phyloP scores from a whole-genome alignment of 192 early-diverging fungal species.

The Tieghemiomyces parasiticus region DNA sequence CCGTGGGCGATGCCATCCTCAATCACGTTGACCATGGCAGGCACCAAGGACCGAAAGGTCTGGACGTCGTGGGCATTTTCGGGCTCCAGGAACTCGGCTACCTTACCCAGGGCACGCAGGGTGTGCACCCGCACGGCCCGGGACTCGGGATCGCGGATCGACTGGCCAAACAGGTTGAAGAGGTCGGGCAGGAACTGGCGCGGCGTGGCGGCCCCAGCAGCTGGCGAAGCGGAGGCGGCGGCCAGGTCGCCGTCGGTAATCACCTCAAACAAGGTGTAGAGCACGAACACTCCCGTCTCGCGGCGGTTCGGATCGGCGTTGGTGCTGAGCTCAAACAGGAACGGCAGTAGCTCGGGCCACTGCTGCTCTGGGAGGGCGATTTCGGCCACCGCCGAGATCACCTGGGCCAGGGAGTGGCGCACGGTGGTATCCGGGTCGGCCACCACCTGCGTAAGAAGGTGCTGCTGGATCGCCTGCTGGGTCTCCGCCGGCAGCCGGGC shows the following conservation, averaged over 20 bases:
- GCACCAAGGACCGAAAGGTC: slow-evolving; percentile 58
- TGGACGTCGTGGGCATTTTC: slow-evolving; percentile 50
- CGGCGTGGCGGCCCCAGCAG: too few species aligned
- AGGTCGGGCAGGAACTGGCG: slow-evolving; percentile 46
- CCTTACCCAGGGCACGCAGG: slow-evolving; percentile 61
- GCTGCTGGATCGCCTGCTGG: slow-evolving; percentile 42
- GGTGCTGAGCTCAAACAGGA: slow-evolving; percentile 67
- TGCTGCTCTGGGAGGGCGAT: slow-evolving; percentile 58
- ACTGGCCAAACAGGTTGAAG: slow-evolving; percentile 54
- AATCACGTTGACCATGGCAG: slow-evolving; percentile 73
- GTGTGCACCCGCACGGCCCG: slow-evolving; percentile 65
- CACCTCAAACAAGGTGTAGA: slow-evolving; percentile 78
- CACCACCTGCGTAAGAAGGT: slow-evolving; percentile 55
- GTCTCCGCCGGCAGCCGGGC: slow-evolving; percentile 36
- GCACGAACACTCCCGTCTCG: slow-evolving; percentile 71
- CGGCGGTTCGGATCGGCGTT: slow-evolving; percentile 58
- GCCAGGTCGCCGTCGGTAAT: slow-evolving; percentile 52
- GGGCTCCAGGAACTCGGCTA: slow-evolving; percentile 66
- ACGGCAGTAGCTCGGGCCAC: slow-evolving; percentile 65
- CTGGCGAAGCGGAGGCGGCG: slow-evolving; percentile 18
- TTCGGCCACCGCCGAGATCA: slow-evolving; percentile 78
- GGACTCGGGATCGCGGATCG: slow-evolving; percentile 73
- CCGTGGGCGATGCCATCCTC: slow-evolving; percentile 53
- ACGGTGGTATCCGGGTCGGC: slow-evolving; percentile 56
- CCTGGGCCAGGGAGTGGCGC: slow-evolving; percentile 67